phyloP scores from a whole-genome alignment of 2,329 filamentous ascomycete genomes.

The Trichoderma hamatum region DNA sequence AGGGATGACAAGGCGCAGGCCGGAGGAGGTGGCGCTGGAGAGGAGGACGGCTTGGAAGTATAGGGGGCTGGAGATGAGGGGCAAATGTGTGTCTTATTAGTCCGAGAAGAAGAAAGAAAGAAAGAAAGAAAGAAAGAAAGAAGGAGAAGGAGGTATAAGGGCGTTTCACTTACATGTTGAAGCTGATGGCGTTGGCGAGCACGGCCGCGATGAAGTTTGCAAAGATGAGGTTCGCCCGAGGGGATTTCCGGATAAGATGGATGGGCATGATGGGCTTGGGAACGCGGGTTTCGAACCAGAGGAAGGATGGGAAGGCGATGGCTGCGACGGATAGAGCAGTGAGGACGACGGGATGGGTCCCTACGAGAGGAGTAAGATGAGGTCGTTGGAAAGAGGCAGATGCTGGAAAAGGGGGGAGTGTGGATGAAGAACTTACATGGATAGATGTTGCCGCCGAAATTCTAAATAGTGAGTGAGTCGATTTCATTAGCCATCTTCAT shows the following conservation, averaged over 20 bases:
- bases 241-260: constrained; percentile 51
- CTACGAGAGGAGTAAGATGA: constrained; percentile 33
- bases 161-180: constrained; percentile 55
- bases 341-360: constrained; percentile 63
- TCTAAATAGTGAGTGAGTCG: constrained; percentile 41
- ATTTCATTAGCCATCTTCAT: background rate
- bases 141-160: background rate
- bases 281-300: constrained; percentile 56
- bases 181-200: constrained; percentile 58
- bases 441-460: constrained; percentile 65
- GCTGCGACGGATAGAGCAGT: constrained; percentile 52
- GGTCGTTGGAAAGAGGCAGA: background rate
- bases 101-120: background rate
- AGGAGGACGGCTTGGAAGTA: constrained; percentile 78
- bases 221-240: constrained; percentile 61
- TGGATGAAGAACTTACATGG: constrained; percentile 53
- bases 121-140: background rate
- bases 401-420: background rate
- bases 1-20: constrained; percentile 70
- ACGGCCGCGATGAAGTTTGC: constrained; percentile 56
- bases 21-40: constrained; percentile 69
- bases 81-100: background rate
- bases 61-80: constrained; percentile 55
- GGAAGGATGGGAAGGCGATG: constrained; percentile 53
- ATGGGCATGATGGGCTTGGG: constrained; percentile 64